phyloP scores from a whole-genome alignment of 1,139 yeast genomes.

The Hemisphaericaspora subhashii region DNA sequence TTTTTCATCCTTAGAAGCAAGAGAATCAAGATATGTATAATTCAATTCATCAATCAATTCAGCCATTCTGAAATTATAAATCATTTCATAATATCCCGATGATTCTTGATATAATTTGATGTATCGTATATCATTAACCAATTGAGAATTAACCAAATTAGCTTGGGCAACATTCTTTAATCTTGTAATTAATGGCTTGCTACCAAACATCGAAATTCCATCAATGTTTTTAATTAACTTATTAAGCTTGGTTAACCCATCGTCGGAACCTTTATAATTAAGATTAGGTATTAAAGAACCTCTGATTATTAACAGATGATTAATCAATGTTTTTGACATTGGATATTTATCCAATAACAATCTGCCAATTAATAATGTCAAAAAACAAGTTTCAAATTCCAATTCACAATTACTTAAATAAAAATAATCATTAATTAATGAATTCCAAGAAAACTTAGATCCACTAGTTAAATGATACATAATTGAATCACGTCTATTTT shows the following conservation, averaged over 20 bases:
- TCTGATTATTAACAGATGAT: slow-evolving; percentile 27
- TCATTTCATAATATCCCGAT: slow-evolving; percentile 23
- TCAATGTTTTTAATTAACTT: slow-evolving; percentile 33
- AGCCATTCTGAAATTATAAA: slow-evolving; percentile 40
- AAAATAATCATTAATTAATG: slow-evolving; percentile 29
- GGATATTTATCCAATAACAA: slow-evolving; percentile 26
- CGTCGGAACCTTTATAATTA: slow-evolving; percentile 29
- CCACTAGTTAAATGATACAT: slow-evolving; percentile 26
- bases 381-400: slow-evolving; percentile 39
- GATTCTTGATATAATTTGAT: slow-evolving; percentile 29
- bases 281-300: slow-evolving; percentile 32
- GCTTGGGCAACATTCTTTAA: slow-evolving; percentile 27
- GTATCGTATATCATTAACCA: slow-evolving; percentile 30
- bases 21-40: slow-evolving; percentile 26
- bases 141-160: slow-evolving; percentile 24
- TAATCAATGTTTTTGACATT: slow-evolving; percentile 20
- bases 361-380: slow-evolving; percentile 32
- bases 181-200: slow-evolving; percentile 27
- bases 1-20: slow-evolving; percentile 14
- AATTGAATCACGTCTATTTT: slow-evolving; percentile 20
- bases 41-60: slow-evolving; percentile 37
- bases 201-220: slow-evolving; percentile 33
- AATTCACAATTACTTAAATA: slow-evolving; percentile 32
- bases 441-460: slow-evolving; percentile 15
- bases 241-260: slow-evolving; percentile 24